These are phyloP conservation scores for Cryptosporidium meleagridis DNA, from an alignment of 169 alveolate species.

Conservation along the genomic window DNA sequence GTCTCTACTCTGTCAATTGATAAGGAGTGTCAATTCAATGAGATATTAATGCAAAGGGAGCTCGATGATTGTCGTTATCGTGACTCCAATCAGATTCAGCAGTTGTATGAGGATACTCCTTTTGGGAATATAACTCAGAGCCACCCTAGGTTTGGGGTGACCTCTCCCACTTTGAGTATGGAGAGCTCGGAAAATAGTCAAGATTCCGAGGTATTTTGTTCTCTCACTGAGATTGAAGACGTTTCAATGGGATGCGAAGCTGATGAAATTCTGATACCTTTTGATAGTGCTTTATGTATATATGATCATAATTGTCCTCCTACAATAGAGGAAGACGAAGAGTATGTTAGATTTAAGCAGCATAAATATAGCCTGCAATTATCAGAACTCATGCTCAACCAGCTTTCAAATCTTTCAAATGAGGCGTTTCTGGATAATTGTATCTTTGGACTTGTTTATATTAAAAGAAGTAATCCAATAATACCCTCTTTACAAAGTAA, in stretches of 20 bases:
- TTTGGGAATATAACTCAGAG: slow-evolving; percentile 1
- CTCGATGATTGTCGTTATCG: neutral
- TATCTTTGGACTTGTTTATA: slow-evolving; percentile 52
- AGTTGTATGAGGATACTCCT: slow-evolving; percentile 1
- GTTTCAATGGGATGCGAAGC: slow-evolving; percentile 34
- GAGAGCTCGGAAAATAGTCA: slow-evolving; percentile 21
- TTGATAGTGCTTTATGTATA: slow-evolving; percentile 30
- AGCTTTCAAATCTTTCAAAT: slow-evolving; percentile 22
- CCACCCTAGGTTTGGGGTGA: slow-evolving; percentile 17
- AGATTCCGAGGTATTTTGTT: slow-evolving; percentile 22
- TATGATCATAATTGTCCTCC: slow-evolving; percentile 51
- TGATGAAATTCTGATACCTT: slow-evolving; percentile 46
- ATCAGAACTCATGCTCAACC: slow-evolving; percentile 48
- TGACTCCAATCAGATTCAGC: neutral
- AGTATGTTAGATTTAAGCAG: slow-evolving; percentile 35
- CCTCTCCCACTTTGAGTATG: slow-evolving; percentile 4
- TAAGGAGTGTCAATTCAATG: neutral
- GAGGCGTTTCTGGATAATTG: slow-evolving; percentile 64
- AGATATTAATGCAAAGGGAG: neutral
- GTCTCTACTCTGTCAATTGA: neutral
- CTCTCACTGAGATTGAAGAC: slow-evolving; percentile 48
- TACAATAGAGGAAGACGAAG: slow-evolving; percentile 64
- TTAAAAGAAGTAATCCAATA: slow-evolving; percentile 23
- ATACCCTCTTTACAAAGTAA: slow-evolving; percentile 36
- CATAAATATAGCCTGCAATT: slow-evolving; percentile 67